A percentile compares a stretch with the other conserved stretches of the same genome.
Conservation (phyloP, 306 rosid species). For the Inga laurina region DNA sequence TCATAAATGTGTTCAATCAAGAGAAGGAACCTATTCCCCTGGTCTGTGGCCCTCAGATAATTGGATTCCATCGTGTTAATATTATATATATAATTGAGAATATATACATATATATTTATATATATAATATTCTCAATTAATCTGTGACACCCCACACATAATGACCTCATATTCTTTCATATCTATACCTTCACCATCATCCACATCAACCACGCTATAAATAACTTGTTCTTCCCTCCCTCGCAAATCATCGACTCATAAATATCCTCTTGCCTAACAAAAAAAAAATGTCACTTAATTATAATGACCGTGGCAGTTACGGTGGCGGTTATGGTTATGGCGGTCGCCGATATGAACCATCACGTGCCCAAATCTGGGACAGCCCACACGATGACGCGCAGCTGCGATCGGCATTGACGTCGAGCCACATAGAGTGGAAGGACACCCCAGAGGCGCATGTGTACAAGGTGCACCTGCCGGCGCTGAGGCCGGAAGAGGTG, state of each 20-base stretch:
- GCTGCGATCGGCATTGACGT: background rate
- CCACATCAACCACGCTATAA: background rate
- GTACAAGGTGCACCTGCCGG: constrained; percentile 47
- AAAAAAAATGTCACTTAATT: background rate
- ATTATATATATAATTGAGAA: too few relatives aligned
- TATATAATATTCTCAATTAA: background rate
- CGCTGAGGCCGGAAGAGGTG: constrained; percentile 46
- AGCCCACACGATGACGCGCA: constrained; percentile 8
- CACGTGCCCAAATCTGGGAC: constrained; percentile 8
- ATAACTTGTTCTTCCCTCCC: background rate
- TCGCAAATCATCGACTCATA: background rate
- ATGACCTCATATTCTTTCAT: background rate
- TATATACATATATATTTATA: too few relatives aligned
- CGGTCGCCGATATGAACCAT: constrained; percentile 22
- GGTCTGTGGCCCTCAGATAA: background rate
- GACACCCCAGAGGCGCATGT: constrained; percentile 49
- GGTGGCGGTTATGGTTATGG: background rate
- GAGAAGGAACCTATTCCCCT: background rate
- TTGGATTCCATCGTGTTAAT: background rate
- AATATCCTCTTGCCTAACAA: background rate
- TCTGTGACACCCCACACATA: background rate
- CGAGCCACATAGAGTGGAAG: constrained; percentile 36
- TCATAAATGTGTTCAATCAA: background rate
- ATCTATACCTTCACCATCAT: background rate
- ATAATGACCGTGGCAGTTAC: too few relatives aligned